These are phyloP conservation scores for Backusella luteola DNA, from an alignment of 192 early-diverging fungal genomes.

Conservation along the genomic window DNA sequence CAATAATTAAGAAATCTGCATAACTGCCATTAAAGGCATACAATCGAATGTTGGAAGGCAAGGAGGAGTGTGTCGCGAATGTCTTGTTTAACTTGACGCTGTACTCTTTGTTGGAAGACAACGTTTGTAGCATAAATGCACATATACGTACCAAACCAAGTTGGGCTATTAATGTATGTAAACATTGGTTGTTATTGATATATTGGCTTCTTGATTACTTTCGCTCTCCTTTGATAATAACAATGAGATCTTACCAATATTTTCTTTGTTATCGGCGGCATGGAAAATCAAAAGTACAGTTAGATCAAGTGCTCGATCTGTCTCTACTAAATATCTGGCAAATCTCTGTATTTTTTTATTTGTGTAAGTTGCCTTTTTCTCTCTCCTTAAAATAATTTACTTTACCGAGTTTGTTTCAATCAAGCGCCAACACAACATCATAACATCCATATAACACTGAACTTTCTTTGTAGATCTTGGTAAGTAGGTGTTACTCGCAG, in stretches of 20 bases:
- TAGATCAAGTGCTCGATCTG: conserved; percentile 60
- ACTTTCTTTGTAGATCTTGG: conserved; percentile 75
- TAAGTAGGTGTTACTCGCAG: conserved; percentile 72
- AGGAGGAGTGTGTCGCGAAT: conserved; percentile 58
- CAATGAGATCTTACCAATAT: conserved; percentile 46
- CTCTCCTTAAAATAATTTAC: background rate
- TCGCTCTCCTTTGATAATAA: background rate
- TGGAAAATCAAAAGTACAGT: conserved; percentile 63
- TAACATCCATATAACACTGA: conserved; percentile 59
- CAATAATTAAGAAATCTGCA: conserved; percentile 82
- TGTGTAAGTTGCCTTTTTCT: background rate
- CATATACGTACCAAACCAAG: conserved; percentile 75
- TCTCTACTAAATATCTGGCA: conserved; percentile 55
- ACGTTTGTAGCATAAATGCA: conserved; percentile 66
- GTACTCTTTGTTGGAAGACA: conserved; percentile 68
- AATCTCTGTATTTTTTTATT: conserved; percentile 50
- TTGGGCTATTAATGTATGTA: conserved; percentile 43
- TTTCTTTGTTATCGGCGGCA: conserved; percentile 54
- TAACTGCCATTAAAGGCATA: conserved; percentile 61
- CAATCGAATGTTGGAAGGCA: conserved; percentile 60
- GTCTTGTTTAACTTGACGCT: conserved; percentile 61
- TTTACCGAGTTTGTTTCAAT: conserved; percentile 76
- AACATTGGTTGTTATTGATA: background rate
- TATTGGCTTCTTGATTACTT: background rate
- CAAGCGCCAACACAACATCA: conserved; percentile 86